These are phyloP conservation scores for Cyberlindnera japonica DNA, from an alignment of 805 yeast species.

Conservation along the genomic window DNA sequence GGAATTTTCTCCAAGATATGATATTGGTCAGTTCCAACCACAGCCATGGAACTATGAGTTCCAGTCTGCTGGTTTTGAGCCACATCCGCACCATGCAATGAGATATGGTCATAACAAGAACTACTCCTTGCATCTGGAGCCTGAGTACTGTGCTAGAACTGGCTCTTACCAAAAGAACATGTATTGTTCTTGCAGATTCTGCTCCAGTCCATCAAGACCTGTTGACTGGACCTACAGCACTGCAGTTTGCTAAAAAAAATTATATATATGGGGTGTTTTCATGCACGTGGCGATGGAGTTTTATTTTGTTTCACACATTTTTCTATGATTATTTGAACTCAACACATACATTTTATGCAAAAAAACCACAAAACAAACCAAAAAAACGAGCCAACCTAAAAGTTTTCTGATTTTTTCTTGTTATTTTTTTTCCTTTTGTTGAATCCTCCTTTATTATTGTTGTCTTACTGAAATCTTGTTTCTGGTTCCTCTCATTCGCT, in stretches of 20 bases:
- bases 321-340: neutral
- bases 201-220: slow-evolving; percentile 17
- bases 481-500: too few species aligned
- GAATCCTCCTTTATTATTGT: neutral
- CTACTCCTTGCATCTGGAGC: slow-evolving; percentile 19
- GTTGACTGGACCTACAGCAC: slow-evolving; percentile 23
- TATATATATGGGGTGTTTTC: neutral
- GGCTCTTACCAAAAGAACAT: slow-evolving; percentile 22
- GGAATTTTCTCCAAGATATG: slow-evolving; percentile 21
- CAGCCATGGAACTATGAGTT: slow-evolving; percentile 16
- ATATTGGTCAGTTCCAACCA: slow-evolving; percentile 7
- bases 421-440: slow-evolving; percentile 3
- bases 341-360: slow-evolving; percentile 2
- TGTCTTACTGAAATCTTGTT: neutral
- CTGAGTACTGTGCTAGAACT: slow-evolving; percentile 24
- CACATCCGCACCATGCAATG: slow-evolving; percentile 7
- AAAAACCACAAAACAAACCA: slow-evolving; percentile 5
- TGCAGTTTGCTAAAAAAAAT: slow-evolving; percentile 4
- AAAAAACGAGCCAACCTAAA: slow-evolving; percentile 5
- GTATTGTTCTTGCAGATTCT: slow-evolving; percentile 26
- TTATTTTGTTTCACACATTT: neutral
- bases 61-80: slow-evolving; percentile 16
- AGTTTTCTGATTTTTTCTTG: slow-evolving; percentile 5
- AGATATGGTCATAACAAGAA: slow-evolving; percentile 17
- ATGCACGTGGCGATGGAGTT: neutral